Evolutionary conservation across 2,329 filamentous ascomycete genomes (phyloP).

Genomic region (Nemania serpens): DNA sequence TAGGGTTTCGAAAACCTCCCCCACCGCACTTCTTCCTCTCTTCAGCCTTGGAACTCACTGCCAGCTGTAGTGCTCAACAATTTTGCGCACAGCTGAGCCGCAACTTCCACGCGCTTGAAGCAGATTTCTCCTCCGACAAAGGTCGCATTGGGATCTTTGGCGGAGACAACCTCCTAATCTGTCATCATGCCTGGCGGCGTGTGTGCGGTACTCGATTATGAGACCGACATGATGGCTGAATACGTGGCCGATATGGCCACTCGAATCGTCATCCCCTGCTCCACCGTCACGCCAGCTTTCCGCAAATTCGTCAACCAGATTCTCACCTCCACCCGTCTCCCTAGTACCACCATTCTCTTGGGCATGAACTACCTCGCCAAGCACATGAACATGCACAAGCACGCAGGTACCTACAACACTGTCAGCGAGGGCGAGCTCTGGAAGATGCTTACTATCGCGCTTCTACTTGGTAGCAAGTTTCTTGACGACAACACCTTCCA

Average conservation of each 20-base stretch:
- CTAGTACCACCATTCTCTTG: constrained; percentile 87
- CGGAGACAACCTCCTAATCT: constrained; percentile 34
- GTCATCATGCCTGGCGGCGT: constrained; percentile 77
- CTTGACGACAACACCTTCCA: constrained; percentile 97
- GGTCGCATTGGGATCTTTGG: constrained; percentile 38
- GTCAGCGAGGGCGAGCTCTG: constrained; percentile 75
- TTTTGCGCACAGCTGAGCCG: constrained; percentile 35
- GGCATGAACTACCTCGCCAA: constrained; percentile 89
- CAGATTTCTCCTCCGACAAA: constrained; percentile 45
- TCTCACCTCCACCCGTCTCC: constrained; percentile 84
- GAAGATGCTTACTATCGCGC: constrained; percentile 81
- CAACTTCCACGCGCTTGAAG: constrained; percentile 47
- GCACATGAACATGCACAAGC: constrained; percentile 75
- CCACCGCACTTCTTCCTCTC: constrained; percentile 37
- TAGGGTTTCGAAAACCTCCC: constrained; percentile 42
- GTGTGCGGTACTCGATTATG: constrained; percentile 92
- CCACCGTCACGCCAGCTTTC: constrained; percentile 69
- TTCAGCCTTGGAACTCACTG: constrained; percentile 45
- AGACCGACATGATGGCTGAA: constrained; percentile 94
- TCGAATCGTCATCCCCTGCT: constrained; percentile 59
- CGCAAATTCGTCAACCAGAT: constrained; percentile 93
- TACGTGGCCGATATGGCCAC: constrained; percentile 90
- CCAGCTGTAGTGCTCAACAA: constrained; percentile 35
- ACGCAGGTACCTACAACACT: constrained; percentile 55
- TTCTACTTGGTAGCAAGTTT: constrained; percentile 92